A percentile compares a stretch with the other conserved stretches of the same genome.
Conservation (phyloP, 2,329 filamentous ascomycete species). For the Microsporum ferrugineum region DNA sequence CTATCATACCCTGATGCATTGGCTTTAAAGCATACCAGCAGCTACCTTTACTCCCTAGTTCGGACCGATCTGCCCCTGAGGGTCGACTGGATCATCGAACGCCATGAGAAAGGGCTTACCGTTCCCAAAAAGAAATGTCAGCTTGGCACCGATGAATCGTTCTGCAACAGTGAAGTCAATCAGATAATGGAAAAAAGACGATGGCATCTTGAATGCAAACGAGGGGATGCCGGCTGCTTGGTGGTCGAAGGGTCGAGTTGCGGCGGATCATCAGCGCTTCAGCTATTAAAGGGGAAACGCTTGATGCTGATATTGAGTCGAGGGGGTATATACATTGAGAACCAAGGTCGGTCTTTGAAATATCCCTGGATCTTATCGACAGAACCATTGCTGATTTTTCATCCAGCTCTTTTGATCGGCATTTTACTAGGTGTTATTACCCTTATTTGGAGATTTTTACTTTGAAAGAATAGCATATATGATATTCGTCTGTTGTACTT, state of each 20-base stretch:
- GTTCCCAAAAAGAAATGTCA: slow-evolving; percentile 46
- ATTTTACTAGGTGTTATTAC: background rate
- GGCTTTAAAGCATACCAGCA: slow-evolving; percentile 55
- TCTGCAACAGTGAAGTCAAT: slow-evolving; percentile 32
- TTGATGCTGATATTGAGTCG: slow-evolving; percentile 3
- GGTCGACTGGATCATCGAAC: slow-evolving; percentile 57
- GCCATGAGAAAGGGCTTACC: slow-evolving; percentile 51
- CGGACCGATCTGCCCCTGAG: slow-evolving; percentile 56
- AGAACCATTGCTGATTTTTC: background rate
- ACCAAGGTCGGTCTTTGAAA: slow-evolving; percentile 6
- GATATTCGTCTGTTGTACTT: too few species aligned
- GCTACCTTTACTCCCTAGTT: slow-evolving; percentile 53
- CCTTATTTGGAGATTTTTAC: background rate
- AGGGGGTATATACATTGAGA: slow-evolving; percentile 3
- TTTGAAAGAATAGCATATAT: background rate
- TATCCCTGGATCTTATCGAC: background rate
- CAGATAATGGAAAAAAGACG: slow-evolving; percentile 33
- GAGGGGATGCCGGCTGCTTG: slow-evolving; percentile 24
- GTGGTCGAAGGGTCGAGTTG: slow-evolving; percentile 27
- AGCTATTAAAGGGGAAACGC: background rate
- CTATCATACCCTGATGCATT: slow-evolving; percentile 61
- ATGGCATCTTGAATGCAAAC: slow-evolving; percentile 30
- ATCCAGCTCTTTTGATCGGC: background rate
- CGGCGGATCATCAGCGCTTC: slow-evolving; percentile 2
- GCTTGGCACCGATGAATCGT: slow-evolving; percentile 32